A percentile compares a stretch with the other conserved stretches of the same genome.
phyloP scores from a whole-genome alignment of 108 stramenopile species.

The Aurantiochytrium sp. region DNA sequence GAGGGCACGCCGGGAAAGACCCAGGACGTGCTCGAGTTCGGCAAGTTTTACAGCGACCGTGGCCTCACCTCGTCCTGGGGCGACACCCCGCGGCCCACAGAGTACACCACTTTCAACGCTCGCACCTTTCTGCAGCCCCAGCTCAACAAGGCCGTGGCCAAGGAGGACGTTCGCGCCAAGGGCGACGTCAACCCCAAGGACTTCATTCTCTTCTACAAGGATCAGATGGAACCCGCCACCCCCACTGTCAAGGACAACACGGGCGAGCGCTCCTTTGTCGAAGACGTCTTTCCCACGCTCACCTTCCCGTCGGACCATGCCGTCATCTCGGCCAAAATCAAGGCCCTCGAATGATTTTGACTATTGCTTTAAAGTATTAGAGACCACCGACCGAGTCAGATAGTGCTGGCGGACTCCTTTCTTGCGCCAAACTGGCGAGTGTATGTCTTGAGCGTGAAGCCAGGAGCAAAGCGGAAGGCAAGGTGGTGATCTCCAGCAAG shows the following conservation, averaged over 20 bases:
- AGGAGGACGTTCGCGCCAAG: constrained; percentile 55
- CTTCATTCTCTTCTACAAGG: constrained; percentile 70
- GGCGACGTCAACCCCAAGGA: constrained; percentile 82
- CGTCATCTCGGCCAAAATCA: constrained; percentile 63
- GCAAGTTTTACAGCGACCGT: constrained; percentile 45
- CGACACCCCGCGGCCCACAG: constrained; percentile 54
- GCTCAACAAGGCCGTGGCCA: constrained; percentile 76
- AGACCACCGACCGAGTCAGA: too few relatives aligned
- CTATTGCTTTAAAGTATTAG: too few relatives aligned
- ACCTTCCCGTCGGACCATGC: constrained; percentile 80
- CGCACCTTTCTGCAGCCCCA: constrained; percentile 76
- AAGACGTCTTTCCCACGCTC: constrained; percentile 77
- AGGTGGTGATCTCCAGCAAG: too few relatives aligned
- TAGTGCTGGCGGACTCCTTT: too few relatives aligned
- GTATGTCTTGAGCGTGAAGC: too few relatives aligned
- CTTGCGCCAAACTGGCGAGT: too few relatives aligned
- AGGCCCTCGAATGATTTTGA: not conserved
- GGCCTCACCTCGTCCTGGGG: constrained; percentile 72
- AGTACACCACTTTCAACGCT: constrained; percentile 70
- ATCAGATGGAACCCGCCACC: constrained; percentile 53
- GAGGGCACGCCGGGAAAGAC: constrained; percentile 64
- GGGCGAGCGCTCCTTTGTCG: constrained; percentile 61
- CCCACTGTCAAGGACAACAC: constrained; percentile 76
- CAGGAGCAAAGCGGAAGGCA: too few relatives aligned
- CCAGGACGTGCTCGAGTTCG: constrained; percentile 72